Conservation (phyloP, 1,284 basidiomycete genomes). For the Pyrrhoderma lamaoense region DNA sequence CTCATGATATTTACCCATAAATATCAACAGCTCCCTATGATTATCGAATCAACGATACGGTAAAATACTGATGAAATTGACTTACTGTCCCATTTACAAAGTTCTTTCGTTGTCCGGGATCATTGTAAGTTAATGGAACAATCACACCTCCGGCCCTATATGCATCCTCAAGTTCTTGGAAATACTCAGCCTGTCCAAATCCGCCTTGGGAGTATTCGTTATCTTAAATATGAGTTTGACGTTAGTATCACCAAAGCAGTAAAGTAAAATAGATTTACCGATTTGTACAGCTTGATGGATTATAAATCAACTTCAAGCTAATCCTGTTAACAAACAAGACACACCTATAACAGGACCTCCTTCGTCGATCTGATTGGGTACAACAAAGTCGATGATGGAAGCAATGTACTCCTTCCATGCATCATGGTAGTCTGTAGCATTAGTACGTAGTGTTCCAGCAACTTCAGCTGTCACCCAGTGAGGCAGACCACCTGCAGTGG, state of each 20-base stretch:
- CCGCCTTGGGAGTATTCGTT: constrained; percentile 65
- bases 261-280: constrained; percentile 33
- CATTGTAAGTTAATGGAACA: constrained; percentile 69
- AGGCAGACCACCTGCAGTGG: constrained; percentile 71
- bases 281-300: constrained; percentile 52
- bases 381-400: constrained; percentile 53
- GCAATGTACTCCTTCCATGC: constrained; percentile 68
- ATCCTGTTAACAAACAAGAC: background rate
- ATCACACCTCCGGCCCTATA: constrained; percentile 53
- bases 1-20: constrained; percentile 36
- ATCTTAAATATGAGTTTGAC: constrained; percentile 35
- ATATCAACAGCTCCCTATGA: constrained; percentile 51
- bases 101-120: constrained; percentile 48
- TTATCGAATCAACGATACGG: constrained; percentile 28
- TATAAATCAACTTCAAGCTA: background rate
- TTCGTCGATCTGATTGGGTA: constrained; percentile 57
- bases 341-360: constrained; percentile 68
- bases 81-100: constrained; percentile 60
- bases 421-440: constrained; percentile 56
- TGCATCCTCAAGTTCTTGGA: constrained; percentile 50
- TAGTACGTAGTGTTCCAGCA: constrained; percentile 58
- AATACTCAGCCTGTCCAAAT: constrained; percentile 50
- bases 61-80: constrained; percentile 8
- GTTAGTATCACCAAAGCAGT: background rate
- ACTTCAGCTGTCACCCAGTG: constrained; percentile 71